Base-by-base conservation (phyloP, 129 eudicot species). In the Mikania micrantha region DNA sequence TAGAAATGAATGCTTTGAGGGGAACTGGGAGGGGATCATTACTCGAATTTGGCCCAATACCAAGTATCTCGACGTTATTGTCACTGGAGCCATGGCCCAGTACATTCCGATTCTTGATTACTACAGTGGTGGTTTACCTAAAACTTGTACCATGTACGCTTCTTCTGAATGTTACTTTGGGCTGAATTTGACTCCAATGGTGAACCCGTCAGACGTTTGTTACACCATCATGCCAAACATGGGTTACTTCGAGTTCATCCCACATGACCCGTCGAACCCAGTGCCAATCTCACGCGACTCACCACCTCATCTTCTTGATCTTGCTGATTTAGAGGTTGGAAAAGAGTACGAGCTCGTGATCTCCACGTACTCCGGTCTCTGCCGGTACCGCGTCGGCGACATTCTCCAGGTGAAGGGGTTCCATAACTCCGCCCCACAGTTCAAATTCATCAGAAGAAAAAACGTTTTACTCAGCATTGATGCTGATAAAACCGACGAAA, bases 221-320 rank as follows among this genome's bases (percentile, higher is more conserved):
- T 90, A 90, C 66, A 90, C 97, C 6, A 90, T 90, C 32, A 84
- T 90, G 95, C 97, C 97, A 1, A 90, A 90, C 65, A 84, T 90
- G 95, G 95, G 91, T 0, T 87, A 87, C 59, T 90, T 90, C 48
- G 97, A 90, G 79, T 90, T 90, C 66, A 75, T 90, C 71, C 97
- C 92, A 2, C 97, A 87, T 25, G 95, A 84, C 60, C 78, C 91
- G 0, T 28, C 67, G 22, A 45, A 76, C 27, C 78, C 84, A 17
- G 75, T 70, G 0, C 28, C 52, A 0, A 61, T 80, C 29, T 76
- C 95, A 6, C 68, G 66, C 34, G 84, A 73, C 60, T 66, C 87
- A 4, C 86, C 88, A 0, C 82, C 88, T 9, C 71, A 74, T 4
- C 84, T 90, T 13, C 84, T 82, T 4, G 84, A 90, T 65, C 81